Conservation (phyloP, 106 monocot species). For the Dioscorea dumetorum region DNA sequence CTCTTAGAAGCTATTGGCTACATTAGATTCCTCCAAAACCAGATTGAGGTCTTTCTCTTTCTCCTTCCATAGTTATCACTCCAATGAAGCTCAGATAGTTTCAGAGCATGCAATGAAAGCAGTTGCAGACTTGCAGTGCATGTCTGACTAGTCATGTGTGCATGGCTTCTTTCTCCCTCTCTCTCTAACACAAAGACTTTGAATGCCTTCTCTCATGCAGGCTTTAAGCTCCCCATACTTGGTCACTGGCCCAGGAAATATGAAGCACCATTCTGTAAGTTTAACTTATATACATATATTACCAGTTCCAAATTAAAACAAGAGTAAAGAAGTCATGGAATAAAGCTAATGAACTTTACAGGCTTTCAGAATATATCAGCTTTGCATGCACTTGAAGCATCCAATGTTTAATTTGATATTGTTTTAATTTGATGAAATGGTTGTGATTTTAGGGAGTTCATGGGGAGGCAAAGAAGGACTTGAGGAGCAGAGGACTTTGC, state of each 20-base stretch:
- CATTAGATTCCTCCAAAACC: constrained; percentile 88
- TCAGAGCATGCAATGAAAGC: constrained; percentile 36
- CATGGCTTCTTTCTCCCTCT: neutral
- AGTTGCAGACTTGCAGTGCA: no score
- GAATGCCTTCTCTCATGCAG: constrained; percentile 17
- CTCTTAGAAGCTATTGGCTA: constrained; percentile 91
- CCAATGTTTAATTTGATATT: no score
- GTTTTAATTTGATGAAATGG: no score
- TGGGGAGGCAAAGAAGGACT: constrained; percentile 25
- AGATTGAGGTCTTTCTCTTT: constrained; percentile 71
- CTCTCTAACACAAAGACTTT: neutral
- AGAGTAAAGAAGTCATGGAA: no score
- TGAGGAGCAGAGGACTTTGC: constrained; percentile 52
- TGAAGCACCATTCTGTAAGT: constrained; percentile 9
- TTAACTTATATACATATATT: no score
- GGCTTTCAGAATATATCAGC: no score
- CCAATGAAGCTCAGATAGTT: neutral
- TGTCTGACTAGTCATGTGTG: neutral
- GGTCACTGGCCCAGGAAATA: constrained; percentile 27
- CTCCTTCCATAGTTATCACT: constrained; percentile 3
- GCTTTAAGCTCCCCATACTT: constrained; percentile 89
- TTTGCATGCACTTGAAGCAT: no score
- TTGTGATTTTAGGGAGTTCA: constrained; percentile 1
- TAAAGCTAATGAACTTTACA: no score
- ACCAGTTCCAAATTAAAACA: no score